phyloP scores from a whole-genome alignment of 208 protist species.

The Leishmania arabica region DNA sequence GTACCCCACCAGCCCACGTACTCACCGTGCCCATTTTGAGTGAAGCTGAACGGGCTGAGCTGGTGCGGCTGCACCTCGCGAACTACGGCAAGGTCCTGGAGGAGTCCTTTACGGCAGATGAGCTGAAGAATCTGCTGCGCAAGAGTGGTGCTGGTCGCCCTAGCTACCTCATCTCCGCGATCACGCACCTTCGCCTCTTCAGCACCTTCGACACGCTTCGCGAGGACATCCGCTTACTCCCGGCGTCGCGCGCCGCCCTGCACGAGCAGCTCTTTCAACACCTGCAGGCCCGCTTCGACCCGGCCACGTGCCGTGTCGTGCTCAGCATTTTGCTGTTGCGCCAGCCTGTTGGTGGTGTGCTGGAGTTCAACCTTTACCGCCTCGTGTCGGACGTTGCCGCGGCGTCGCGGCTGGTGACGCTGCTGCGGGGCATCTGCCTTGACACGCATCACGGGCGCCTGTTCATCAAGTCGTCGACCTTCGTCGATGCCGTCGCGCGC shows the following conservation, averaged over 20 bases:
- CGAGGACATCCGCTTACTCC: slow-evolving; percentile 69
- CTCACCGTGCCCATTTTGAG: slow-evolving; percentile 50
- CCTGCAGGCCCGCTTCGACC: slow-evolving; percentile 61
- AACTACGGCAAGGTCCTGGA: slow-evolving; percentile 81
- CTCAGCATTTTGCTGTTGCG: slow-evolving; percentile 70
- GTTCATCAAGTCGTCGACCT: slow-evolving; percentile 47
- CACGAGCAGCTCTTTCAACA: slow-evolving; percentile 51
- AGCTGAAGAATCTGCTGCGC: slow-evolving; percentile 66
- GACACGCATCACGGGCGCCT: slow-evolving; percentile 40
- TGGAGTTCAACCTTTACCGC: slow-evolving; percentile 82
- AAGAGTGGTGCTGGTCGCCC: slow-evolving; percentile 67
- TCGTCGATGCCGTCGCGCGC: slow-evolving; percentile 54
- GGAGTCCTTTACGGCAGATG: slow-evolving; percentile 68
- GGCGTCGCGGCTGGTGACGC: slow-evolving; percentile 69
- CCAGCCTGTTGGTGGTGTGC: slow-evolving; percentile 60
- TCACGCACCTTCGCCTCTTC: slow-evolving; percentile 83
- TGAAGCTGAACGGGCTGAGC: slow-evolving; percentile 57
- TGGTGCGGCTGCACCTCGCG: slow-evolving; percentile 78
- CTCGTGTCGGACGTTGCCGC: slow-evolving; percentile 74
- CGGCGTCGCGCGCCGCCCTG: slow-evolving; percentile 52
- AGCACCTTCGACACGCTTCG: slow-evolving; percentile 81
- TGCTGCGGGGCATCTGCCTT: slow-evolving; percentile 75
- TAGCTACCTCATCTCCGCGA: slow-evolving; percentile 69
- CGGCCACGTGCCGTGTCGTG: slow-evolving; percentile 48
- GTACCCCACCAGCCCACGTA: slow-evolving; percentile 39